Evolutionary conservation across 805 yeast genomes (phyloP).

Genomic region (Yarrowia phangngaensis): DNA sequence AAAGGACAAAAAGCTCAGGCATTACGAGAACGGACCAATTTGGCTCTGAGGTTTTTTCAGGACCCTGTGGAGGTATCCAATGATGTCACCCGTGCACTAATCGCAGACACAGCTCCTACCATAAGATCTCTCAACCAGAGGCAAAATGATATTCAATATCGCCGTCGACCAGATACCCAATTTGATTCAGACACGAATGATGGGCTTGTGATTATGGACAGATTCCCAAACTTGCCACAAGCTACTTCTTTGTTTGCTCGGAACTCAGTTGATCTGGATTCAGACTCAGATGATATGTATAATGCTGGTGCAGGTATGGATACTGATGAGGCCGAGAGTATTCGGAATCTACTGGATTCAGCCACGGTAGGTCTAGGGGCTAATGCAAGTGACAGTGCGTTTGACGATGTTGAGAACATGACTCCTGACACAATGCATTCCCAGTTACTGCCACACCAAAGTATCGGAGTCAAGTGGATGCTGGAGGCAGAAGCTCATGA

Average conservation of each 20-base stretch:
- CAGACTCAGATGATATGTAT: slow-evolving; percentile 1
- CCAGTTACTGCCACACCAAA: slow-evolving; percentile 17
- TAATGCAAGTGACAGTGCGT: background rate
- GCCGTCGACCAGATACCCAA: background rate
- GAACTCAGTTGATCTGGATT: background rate
- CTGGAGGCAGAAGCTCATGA: background rate
- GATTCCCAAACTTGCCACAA: background rate
- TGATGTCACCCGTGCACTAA: background rate
- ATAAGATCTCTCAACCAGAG: background rate
- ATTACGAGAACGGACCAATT: background rate
- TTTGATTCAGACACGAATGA: background rate
- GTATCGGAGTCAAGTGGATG: slow-evolving; percentile 24
- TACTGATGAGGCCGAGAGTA: slow-evolving; percentile 14
- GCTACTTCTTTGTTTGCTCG: background rate
- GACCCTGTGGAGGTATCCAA: background rate
- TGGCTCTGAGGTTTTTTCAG: slow-evolving; percentile 1
- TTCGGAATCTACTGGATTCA: slow-evolving; percentile 8
- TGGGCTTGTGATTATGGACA: background rate
- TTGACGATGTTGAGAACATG: slow-evolving; percentile 16
- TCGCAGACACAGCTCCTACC: background rate
- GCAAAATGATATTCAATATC: background rate
- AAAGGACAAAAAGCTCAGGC: slow-evolving; percentile 1
- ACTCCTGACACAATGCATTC: slow-evolving; percentile 7
- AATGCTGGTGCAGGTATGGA: slow-evolving; percentile 17
- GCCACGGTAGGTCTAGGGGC: slow-evolving; percentile 15